A percentile compares a stretch with the other conserved stretches of the same genome.
Evolutionary conservation across 1,139 yeast genomes (phyloP).

Genomic region (Geotrichum aggregatum): DNA sequence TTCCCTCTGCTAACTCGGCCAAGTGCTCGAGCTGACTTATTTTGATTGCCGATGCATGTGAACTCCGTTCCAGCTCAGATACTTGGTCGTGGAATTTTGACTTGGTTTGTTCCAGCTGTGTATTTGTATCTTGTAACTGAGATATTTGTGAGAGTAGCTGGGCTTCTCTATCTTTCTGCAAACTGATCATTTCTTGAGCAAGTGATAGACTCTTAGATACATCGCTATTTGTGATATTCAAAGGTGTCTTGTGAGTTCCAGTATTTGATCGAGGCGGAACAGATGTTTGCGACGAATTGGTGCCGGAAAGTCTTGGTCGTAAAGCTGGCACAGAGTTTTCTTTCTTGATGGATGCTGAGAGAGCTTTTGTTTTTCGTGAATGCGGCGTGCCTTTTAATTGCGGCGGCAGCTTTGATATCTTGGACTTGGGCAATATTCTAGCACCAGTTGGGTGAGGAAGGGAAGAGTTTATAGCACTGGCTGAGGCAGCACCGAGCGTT

Average conservation of each 20-base stretch:
- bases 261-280: not conserved
- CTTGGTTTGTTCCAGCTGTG: constrained; percentile 43
- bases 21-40: constrained; percentile 10
- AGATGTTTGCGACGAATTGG: not conserved
- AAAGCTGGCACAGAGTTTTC: not conserved
- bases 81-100: constrained; percentile 37
- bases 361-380: not conserved
- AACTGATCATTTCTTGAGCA: constrained; percentile 17
- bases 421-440: not conserved
- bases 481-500: not conserved
- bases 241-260: not conserved
- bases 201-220: constrained; percentile 7
- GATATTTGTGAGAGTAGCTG: constrained; percentile 20
- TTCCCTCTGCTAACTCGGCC: constrained; percentile 27
- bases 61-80: constrained; percentile 34
- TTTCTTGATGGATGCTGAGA: not conserved
- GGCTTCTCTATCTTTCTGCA: constrained; percentile 16
- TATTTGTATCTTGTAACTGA: constrained; percentile 24
- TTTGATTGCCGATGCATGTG: constrained; percentile 23
- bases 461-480: constrained; percentile 4
- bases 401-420: not conserved
- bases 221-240: not conserved
- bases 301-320: constrained; percentile 2
- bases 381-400: not conserved
- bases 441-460: not conserved